Evolutionary conservation across 139 green algal species (phyloP).

Genomic region (Chara braunii): DNA sequence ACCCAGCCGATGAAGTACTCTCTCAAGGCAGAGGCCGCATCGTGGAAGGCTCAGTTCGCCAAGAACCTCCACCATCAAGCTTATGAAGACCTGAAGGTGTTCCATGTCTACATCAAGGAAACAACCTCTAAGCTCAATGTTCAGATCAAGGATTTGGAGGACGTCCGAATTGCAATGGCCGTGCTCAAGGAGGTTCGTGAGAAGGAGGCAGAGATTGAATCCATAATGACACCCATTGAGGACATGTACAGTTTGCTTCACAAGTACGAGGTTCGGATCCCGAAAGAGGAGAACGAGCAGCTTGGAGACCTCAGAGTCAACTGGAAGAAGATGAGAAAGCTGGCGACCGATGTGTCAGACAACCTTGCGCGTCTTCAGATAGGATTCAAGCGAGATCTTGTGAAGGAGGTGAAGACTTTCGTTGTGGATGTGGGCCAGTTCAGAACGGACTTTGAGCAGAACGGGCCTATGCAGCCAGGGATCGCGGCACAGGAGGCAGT

Average conservation of each 20-base stretch:
- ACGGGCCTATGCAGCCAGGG: slow-evolving; percentile 76
- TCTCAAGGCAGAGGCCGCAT: slow-evolving; percentile 69
- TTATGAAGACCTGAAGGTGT: slow-evolving; percentile 66
- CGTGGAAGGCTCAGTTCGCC: slow-evolving; percentile 87
- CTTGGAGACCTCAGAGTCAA: slow-evolving; percentile 77
- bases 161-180: slow-evolving; percentile 71
- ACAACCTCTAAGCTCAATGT: slow-evolving; percentile 71
- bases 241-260: slow-evolving; percentile 76
- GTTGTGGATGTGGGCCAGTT: slow-evolving; percentile 68
- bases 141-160: slow-evolving; percentile 75
- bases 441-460: slow-evolving; percentile 70
- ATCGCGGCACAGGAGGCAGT: slow-evolving; percentile 83
- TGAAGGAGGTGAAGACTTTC: slow-evolving; percentile 80
- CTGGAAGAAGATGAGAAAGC: slow-evolving; percentile 84
- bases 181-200: slow-evolving; percentile 78
- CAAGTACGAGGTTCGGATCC: slow-evolving; percentile 73
- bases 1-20: slow-evolving; percentile 75
- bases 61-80: slow-evolving; percentile 83
- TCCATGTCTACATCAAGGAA: slow-evolving; percentile 78
- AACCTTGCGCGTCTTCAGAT: slow-evolving; percentile 71
- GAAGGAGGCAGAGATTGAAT: slow-evolving; percentile 78
- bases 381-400: slow-evolving; percentile 80
- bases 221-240: slow-evolving; percentile 78
- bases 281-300: slow-evolving; percentile 83
- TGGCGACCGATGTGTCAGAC: slow-evolving; percentile 68